A percentile compares a stretch with the other conserved stretches of the same genome.
Conservation (phyloP, 2,329 filamentous ascomycete species). For the Fusarium bactridioides region DNA sequence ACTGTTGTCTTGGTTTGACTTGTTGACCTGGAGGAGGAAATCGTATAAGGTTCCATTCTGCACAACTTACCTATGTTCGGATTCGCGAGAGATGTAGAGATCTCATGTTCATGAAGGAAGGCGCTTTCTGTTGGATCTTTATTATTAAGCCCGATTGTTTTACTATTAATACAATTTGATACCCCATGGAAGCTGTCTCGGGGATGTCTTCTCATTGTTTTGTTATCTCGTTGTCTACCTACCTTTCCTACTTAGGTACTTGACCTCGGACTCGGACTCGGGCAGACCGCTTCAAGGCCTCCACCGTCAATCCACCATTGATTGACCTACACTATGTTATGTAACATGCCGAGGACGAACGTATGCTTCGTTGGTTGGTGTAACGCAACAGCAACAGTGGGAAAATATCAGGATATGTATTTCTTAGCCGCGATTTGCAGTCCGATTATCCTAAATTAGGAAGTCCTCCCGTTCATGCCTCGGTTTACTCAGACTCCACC, state of each 20-base stretch:
- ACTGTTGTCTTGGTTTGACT: neutral
- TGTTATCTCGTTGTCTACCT: neutral
- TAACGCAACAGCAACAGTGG: constrained; percentile 9
- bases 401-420: neutral
- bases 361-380: constrained; percentile 10
- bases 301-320: constrained; percentile 6
- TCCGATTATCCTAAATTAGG: constrained; percentile 19
- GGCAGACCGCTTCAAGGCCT: constrained; percentile 12
- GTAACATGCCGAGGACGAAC: constrained; percentile 11
- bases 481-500: constrained; percentile 12
- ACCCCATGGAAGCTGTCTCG: neutral
- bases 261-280: neutral
- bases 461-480: constrained; percentile 29
- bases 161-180: constrained; percentile 17
- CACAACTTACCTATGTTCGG: neutral
- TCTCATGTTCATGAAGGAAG: neutral
- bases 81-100: neutral
- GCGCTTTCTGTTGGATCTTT: constrained; percentile 3
- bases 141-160: neutral
- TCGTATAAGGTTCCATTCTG: neutral
- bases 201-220: neutral
- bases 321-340: constrained; percentile 3
- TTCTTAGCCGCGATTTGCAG: constrained; percentile 9
- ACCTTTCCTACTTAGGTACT: neutral
- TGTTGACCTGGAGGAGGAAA: neutral